These are phyloP conservation scores for Dryas integrifolia DNA, from an alignment of 331 rosid genomes.

Conservation along the genomic window DNA sequence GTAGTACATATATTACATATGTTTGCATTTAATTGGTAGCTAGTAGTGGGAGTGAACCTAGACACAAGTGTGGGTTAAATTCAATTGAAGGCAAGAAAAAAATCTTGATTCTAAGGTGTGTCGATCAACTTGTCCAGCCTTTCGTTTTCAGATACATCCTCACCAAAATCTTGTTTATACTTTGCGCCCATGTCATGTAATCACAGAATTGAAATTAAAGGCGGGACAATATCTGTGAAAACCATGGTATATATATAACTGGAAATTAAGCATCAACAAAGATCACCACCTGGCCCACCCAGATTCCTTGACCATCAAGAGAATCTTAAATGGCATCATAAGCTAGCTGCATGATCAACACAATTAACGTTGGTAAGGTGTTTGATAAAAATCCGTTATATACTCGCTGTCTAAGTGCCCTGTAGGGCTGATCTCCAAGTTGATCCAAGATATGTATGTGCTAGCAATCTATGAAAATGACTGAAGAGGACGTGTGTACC, in stretches of 20 bases:
- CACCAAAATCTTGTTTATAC: not conserved
- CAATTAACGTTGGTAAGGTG: not conserved
- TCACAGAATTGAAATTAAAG: not conserved
- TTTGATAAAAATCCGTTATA: not conserved
- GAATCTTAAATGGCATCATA: not conserved
- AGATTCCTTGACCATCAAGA: not conserved
- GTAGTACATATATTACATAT: not conserved
- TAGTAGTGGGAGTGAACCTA: slow-evolving; percentile 18
- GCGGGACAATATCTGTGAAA: not conserved
- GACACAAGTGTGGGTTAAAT: slow-evolving; percentile 15
- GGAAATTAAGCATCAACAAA: not conserved
- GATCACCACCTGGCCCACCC: not conserved
- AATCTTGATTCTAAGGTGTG: slow-evolving; percentile 2
- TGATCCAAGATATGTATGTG: too few relatives aligned
- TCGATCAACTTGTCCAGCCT: not conserved
- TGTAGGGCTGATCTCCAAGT: not conserved
- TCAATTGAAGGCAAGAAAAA: not conserved
- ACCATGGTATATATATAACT: not conserved
- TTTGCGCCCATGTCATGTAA: not conserved
- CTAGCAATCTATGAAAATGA: not conserved
- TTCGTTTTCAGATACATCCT: slow-evolving; percentile 14
- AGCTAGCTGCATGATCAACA: not conserved
- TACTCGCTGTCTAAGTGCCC: not conserved
- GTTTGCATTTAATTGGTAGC: not conserved
- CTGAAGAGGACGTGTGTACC: not conserved